Evolutionary conservation across 805 yeast species (phyloP).

Genomic region (Candida ortonii): DNA sequence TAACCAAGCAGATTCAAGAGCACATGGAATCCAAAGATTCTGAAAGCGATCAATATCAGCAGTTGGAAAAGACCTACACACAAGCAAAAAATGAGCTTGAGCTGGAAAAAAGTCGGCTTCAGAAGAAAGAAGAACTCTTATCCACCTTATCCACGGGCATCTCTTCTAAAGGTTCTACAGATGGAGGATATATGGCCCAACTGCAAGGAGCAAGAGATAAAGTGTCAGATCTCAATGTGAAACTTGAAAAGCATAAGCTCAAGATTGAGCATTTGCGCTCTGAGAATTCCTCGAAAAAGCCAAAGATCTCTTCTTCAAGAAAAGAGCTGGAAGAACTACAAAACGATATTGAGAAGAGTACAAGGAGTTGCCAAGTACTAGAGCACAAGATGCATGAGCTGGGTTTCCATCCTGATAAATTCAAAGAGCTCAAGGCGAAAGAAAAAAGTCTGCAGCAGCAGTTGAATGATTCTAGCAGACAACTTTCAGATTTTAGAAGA

Average conservation of each 20-base stretch:
- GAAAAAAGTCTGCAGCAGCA: conserved; percentile 45
- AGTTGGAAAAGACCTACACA: conserved; percentile 45
- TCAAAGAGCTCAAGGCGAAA: conserved; percentile 42
- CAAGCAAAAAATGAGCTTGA: conserved; percentile 43
- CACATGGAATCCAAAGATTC: conserved; percentile 7
- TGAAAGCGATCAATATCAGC: conserved; percentile 37
- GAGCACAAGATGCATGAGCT: conserved; percentile 43
- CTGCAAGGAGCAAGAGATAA: conserved; percentile 58
- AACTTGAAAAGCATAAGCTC: conserved; percentile 57
- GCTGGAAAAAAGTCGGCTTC: conserved; percentile 44
- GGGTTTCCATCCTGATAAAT: conserved; percentile 55
- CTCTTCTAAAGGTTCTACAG: conserved; percentile 74
- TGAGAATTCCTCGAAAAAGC: conserved; percentile 45
- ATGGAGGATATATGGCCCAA: conserved; percentile 76
- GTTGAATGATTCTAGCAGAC: conserved; percentile 41
- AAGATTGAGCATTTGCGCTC: conserved; percentile 54
- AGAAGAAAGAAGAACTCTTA: conserved; percentile 70
- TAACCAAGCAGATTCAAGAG: conserved; percentile 34
- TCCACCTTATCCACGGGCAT: conserved; percentile 85
- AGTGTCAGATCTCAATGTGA: conserved; percentile 50
- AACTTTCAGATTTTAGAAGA: conserved; percentile 56
- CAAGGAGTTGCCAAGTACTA: conserved; percentile 36
- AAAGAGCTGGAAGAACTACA: conserved; percentile 42
- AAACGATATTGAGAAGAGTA: conserved; percentile 43
- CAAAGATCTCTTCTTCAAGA: conserved; percentile 53